Conservation (phyloP, 306 rosid genomes). For the Inga leiocalycina region DNA sequence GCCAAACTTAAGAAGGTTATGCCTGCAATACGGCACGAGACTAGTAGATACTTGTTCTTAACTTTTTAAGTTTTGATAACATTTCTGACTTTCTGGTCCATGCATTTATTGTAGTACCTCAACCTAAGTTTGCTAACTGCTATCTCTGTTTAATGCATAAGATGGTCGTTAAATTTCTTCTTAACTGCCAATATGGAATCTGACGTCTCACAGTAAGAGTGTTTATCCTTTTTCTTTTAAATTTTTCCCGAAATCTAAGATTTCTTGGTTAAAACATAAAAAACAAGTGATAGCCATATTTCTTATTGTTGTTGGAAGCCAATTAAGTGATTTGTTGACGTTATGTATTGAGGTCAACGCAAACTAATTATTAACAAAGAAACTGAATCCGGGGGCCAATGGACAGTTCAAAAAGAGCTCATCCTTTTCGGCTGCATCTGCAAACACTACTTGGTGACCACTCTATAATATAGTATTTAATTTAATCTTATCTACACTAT, state of each 20-base stretch:
- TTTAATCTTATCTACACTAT: background rate
- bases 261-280: background rate
- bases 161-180: background rate
- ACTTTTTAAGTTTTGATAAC: background rate
- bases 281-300: background rate
- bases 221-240: background rate
- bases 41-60: background rate
- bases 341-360: slow-evolving; percentile 7
- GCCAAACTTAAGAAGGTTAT: background rate
- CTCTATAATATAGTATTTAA: background rate
- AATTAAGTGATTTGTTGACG: slow-evolving; percentile 3
- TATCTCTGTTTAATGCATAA: background rate
- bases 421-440: slow-evolving; percentile 20
- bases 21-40: background rate
- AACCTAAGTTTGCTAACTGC: background rate
- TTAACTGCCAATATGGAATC: background rate
- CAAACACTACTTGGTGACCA: slow-evolving; percentile 26
- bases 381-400: slow-evolving; percentile 8
- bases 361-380: slow-evolving; percentile 12
- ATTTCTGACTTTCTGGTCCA: background rate
- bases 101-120: background rate
- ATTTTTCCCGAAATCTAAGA: background rate
- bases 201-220: background rate
- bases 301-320: slow-evolving; percentile 5
- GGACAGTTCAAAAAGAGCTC: background rate